Conservation (phyloP, 805 yeast species). For the Kazachstania taianensis region DNA sequence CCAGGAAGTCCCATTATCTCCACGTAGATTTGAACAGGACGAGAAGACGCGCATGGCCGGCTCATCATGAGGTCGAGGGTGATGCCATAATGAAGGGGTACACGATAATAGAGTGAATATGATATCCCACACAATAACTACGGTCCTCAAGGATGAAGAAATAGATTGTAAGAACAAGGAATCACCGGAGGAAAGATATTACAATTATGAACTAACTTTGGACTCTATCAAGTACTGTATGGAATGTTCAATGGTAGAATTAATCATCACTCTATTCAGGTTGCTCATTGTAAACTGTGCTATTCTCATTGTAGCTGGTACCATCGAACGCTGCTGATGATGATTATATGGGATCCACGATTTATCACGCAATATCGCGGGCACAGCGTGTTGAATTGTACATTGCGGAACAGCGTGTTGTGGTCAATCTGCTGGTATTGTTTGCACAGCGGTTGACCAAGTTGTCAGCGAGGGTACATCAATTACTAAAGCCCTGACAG, state of each 20-base stretch:
- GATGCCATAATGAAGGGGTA: no score
- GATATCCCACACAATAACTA: constrained; percentile 51
- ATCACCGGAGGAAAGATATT: constrained; percentile 33
- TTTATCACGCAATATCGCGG: constrained; percentile 47
- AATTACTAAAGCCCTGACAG: constrained; percentile 66
- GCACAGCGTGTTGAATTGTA: constrained; percentile 70
- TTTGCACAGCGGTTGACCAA: constrained; percentile 90
- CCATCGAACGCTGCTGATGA: constrained; percentile 70
- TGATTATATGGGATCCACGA: constrained; percentile 70
- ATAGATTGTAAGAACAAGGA: constrained; percentile 12
- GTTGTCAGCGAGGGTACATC: constrained; percentile 82
- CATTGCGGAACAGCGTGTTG: constrained; percentile 78
- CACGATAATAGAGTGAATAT: no score
- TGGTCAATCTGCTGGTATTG: constrained; percentile 87
- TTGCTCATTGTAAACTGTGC: constrained; percentile 85
- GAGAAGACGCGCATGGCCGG: no score
- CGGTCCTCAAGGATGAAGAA: constrained; percentile 17
- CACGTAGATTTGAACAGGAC: no score
- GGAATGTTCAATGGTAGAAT: constrained; percentile 62
- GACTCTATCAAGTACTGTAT: constrained; percentile 65
- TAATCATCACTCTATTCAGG: constrained; percentile 59
- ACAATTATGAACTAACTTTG: constrained; percentile 55
- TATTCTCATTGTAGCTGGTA: constrained; percentile 72
- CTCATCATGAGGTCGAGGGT: no score
- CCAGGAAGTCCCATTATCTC: neutral